Base-by-base conservation (phyloP, 2,329 filamentous ascomycete species). In the Gnomoniopsis sp. region DNA sequence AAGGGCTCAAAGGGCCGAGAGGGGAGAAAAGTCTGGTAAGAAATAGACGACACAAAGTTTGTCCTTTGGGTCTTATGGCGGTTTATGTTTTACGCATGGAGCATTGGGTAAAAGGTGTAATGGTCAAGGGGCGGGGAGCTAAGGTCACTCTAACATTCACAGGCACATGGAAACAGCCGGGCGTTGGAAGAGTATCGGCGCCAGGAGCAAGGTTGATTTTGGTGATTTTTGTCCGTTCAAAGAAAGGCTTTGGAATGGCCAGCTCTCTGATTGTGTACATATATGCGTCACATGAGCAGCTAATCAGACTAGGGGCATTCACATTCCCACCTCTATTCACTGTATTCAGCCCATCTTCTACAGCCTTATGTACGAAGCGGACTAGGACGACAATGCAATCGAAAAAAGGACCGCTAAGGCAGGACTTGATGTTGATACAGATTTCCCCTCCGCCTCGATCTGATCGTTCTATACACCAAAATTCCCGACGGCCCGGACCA, bases 111-210 rank as follows among this genome's bases (percentile, higher is more conserved):
- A 12, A n/a, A 15, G 38, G 12, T n/a, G 12, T 15, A 6, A 41
- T 6, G 14, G n/a, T 15, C 38, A 41, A 15, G 12, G 38, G 38
- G 12, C 38, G 38, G 26, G 4, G 38, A 8, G 4, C 8, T 8
- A 38, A 14, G 14, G 12, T 38, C 36, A 38, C 12, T 38, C 36
- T 14, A 38, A 38, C 36, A 30, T 15, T 38, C 3, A 50, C 23
- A 34, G 38, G 51, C 22, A 53, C 11, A n/a, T 44, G 51, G 41
- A 44, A 53, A 46, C 10, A 21, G 38, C 23, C 12, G 21, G 51
- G 51, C 51, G 51, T 53, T 53, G n/a, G 38, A 46, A 53, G 46
- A 38, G 51, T 15, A n/a, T 38, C 12, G 17, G 36, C n/a, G 36
- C 11, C 4, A 38, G 36, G 36, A n/a, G 4, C 12, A 7, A 15